A percentile compares a stretch with the other conserved stretches of the same genome.
These are phyloP conservation scores for Chaetomium fimeti DNA, from an alignment of 495 filamentous ascomycete species.

Conservation along the genomic window DNA sequence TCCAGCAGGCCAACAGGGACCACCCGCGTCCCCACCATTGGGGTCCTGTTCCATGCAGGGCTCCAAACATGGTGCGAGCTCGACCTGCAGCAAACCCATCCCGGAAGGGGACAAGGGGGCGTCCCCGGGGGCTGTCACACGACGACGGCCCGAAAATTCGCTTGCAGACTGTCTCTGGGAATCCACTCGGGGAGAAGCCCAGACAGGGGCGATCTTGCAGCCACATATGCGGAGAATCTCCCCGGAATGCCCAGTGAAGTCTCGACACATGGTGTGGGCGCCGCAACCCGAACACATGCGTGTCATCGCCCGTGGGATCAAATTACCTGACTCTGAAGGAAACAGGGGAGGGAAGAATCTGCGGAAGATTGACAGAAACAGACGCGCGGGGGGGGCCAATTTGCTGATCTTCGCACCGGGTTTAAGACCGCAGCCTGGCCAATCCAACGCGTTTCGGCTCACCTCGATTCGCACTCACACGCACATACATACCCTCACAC, in stretches of 20 bases:
- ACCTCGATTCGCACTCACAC: not conserved
- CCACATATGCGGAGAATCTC: constrained; percentile 24
- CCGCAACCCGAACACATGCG: constrained; percentile 19
- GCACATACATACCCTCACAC: too few relatives aligned
- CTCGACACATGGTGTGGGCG: constrained; percentile 27
- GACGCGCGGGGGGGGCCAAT: constrained; percentile 13
- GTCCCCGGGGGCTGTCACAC: constrained; percentile 26
- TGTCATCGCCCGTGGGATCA: constrained; percentile 24
- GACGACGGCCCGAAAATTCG: constrained; percentile 28
- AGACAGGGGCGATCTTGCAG: constrained; percentile 29
- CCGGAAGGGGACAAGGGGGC: constrained; percentile 26
- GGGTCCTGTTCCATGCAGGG: constrained; percentile 15
- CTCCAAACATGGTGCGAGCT: constrained; percentile 17
- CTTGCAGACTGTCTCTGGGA: constrained; percentile 23
- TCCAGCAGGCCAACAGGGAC: constrained; percentile 10
- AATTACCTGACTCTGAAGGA: constrained; percentile 12
- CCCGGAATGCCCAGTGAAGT: constrained; percentile 27
- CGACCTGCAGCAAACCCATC: constrained; percentile 30
- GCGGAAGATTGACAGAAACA: constrained; percentile 16
- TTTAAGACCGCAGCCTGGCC: constrained; percentile 11
- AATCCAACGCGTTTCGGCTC: not conserved
- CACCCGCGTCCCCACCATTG: constrained; percentile 19
- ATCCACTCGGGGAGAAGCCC: constrained; percentile 18
- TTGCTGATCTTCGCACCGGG: constrained; percentile 17
- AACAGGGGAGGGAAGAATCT: constrained; percentile 1